Conservation (phyloP, 1,284 basidiomycete species). For the Pholiota adiposa region DNA sequence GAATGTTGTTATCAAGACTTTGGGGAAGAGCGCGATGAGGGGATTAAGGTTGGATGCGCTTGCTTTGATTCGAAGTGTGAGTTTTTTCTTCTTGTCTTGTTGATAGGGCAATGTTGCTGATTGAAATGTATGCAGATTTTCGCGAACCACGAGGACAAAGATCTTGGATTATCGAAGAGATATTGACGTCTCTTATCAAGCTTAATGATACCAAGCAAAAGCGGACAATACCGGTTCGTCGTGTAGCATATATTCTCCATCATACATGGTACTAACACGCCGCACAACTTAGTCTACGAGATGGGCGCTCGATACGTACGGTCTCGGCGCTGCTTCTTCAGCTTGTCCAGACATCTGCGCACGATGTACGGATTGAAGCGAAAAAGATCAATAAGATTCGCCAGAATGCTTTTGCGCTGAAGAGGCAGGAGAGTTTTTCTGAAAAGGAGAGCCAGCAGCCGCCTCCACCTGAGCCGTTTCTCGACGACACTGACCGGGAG, state of each 20-base stretch:
- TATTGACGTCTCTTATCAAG: conserved; percentile 87
- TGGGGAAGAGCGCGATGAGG: conserved; percentile 79
- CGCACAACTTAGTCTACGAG: conserved; percentile 58
- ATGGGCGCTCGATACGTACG: conserved; percentile 87
- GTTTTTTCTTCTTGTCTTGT: conserved; percentile 30
- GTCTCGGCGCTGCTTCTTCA: conserved; percentile 92
- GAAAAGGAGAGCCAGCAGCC: conserved; percentile 37
- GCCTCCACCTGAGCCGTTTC: conserved; percentile 45
- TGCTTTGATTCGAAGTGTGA: conserved; percentile 80
- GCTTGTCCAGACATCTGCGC: conserved; percentile 92
- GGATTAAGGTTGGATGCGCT: conserved; percentile 83
- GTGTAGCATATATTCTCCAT: background rate
- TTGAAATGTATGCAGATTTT: conserved; percentile 65
- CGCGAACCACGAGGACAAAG: conserved; percentile 89
- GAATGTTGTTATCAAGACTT: conserved; percentile 58
- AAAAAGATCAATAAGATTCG: conserved; percentile 63
- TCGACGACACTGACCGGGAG: conserved; percentile 71
- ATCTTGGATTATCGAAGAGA: conserved; percentile 96
- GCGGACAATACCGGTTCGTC: conserved; percentile 81
- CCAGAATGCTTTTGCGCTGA: conserved; percentile 62
- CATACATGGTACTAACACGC: background rate
- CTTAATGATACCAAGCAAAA: conserved; percentile 88
- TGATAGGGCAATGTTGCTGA: background rate
- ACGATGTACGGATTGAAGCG: conserved; percentile 73
- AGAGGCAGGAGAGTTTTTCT: conserved; percentile 58